These are phyloP conservation scores for Podospora pseudopauciseta DNA, from an alignment of 495 filamentous ascomycete species.

Conservation along the genomic window DNA sequence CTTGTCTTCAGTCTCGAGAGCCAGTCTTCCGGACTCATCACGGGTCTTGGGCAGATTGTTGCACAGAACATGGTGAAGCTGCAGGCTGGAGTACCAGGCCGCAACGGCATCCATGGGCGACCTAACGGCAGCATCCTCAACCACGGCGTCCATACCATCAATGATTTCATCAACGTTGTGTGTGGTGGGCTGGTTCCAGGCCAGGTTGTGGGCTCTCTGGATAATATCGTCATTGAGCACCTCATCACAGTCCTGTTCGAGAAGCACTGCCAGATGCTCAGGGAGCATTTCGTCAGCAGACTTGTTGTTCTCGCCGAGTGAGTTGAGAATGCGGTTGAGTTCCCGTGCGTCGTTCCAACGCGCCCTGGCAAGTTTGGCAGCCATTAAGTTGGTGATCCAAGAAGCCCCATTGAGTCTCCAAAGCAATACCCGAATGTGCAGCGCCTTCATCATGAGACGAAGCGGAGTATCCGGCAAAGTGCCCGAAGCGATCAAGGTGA, in stretches of 20 bases:
- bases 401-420: constrained; percentile 59
- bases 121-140: constrained; percentile 80
- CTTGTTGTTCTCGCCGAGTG: constrained; percentile 43
- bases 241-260: constrained; percentile 73
- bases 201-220: constrained; percentile 85
- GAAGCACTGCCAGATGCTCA: constrained; percentile 65
- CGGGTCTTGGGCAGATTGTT: constrained; percentile 48
- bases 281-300: constrained; percentile 62
- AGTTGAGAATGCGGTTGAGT: constrained; percentile 56
- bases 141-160: constrained; percentile 75
- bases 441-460: constrained; percentile 84
- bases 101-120: constrained; percentile 87
- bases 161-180: constrained; percentile 58
- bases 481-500: constrained; percentile 84
- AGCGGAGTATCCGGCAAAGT: constrained; percentile 81
- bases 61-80: constrained; percentile 67
- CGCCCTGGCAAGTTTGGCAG: constrained; percentile 57
- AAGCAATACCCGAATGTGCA: constrained; percentile 84
- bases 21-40: constrained; percentile 33
- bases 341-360: constrained; percentile 79
- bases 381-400: constrained; percentile 49
- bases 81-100: constrained; percentile 80
- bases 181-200: constrained; percentile 76
- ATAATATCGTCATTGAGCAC: constrained; percentile 73
- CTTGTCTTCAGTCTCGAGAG: constrained; percentile 46